phyloP scores from a whole-genome alignment of 352 stramenopile genomes.

The Phytophthora rubi region DNA sequence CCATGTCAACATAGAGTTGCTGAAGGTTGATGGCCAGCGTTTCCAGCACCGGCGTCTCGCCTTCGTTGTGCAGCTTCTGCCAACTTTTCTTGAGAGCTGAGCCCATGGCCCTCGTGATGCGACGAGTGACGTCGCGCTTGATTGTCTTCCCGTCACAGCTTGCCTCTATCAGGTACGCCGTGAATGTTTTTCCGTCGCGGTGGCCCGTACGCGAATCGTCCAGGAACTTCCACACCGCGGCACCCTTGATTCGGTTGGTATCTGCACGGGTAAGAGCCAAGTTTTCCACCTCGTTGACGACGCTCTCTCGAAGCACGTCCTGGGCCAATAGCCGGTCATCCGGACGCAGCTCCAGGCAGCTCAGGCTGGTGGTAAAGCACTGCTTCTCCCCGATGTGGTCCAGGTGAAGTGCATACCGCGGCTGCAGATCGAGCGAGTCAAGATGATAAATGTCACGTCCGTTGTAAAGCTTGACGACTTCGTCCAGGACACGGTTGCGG shows the following conservation, averaged over 20 bases:
- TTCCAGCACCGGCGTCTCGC: constrained; percentile 36
- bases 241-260: constrained; percentile 50
- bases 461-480: constrained; percentile 19
- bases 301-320: constrained; percentile 25
- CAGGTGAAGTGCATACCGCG: constrained; percentile 22
- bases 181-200: constrained; percentile 22
- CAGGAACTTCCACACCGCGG: constrained; percentile 36
- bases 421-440: constrained; percentile 21
- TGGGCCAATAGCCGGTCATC: constrained; percentile 14
- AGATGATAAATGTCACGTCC: constrained; percentile 37
- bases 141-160: constrained; percentile 17
- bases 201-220: constrained; percentile 45
- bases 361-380: constrained; percentile 37
- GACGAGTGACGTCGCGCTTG: constrained; percentile 15
- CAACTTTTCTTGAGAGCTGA: constrained; percentile 29
- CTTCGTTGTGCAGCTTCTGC: constrained; percentile 21
- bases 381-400: constrained; percentile 53
- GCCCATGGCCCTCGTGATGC: constrained; percentile 37
- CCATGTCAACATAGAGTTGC: constrained; percentile 33
- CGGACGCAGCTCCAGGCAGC: constrained; percentile 11
- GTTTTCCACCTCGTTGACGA: constrained; percentile 40
- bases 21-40: constrained; percentile 29
- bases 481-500: constrained; percentile 12
- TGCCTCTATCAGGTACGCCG: constrained; percentile 27
- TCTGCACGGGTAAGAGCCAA: constrained; percentile 36